Conservation (phyloP, 2,329 filamentous ascomycete genomes). For the Verticillium dahliae region DNA sequence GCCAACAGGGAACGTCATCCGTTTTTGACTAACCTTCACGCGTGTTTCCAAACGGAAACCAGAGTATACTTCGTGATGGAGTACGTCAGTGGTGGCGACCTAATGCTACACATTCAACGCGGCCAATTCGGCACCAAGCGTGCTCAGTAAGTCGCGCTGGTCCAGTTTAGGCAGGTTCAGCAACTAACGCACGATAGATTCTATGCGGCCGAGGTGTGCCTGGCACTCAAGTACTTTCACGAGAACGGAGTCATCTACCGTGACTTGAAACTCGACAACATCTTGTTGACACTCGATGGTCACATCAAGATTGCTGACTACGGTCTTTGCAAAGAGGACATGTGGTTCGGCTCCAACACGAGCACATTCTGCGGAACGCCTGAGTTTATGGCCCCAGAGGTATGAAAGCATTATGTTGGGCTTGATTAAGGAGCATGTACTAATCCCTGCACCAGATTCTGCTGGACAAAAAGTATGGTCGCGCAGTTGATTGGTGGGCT, state of each 20-base stretch:
- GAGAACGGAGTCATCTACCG: slow-evolving; percentile 99
- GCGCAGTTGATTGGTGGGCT: slow-evolving; percentile 98
- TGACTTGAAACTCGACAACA: slow-evolving; percentile 90
- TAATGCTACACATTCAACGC: slow-evolving; percentile 98
- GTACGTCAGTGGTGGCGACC: slow-evolving; percentile 95
- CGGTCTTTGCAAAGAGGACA: slow-evolving; percentile 98
- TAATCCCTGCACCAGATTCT: slow-evolving; percentile 60
- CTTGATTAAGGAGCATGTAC: slow-evolving; percentile 9
- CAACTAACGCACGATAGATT: slow-evolving; percentile 51
- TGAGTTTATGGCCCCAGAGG: slow-evolving; percentile 98
- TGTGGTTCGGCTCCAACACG: slow-evolving; percentile 97
- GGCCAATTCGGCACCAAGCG: slow-evolving; percentile 94
- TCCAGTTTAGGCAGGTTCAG: neutral
- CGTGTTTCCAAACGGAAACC: slow-evolving; percentile 98
- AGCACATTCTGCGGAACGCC: slow-evolving; percentile 99
- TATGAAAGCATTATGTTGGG: slow-evolving; percentile 31
- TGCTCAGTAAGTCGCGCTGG: slow-evolving; percentile 67
- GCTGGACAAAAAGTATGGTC: slow-evolving; percentile 95
- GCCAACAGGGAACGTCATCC: slow-evolving; percentile 96
- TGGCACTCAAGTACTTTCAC: slow-evolving; percentile 98
- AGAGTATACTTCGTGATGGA: slow-evolving; percentile 99
- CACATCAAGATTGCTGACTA: slow-evolving; percentile 99
- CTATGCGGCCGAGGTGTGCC: slow-evolving; percentile 93
- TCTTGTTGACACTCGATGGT: slow-evolving; percentile 86
- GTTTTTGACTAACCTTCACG: slow-evolving; percentile 90